Percentiles rank a stretch among this genome's conserved stretches.
Evolutionary conservation across 2,329 filamentous ascomycete genomes (phyloP).

Genomic region (Xylariaceae sp.): DNA sequence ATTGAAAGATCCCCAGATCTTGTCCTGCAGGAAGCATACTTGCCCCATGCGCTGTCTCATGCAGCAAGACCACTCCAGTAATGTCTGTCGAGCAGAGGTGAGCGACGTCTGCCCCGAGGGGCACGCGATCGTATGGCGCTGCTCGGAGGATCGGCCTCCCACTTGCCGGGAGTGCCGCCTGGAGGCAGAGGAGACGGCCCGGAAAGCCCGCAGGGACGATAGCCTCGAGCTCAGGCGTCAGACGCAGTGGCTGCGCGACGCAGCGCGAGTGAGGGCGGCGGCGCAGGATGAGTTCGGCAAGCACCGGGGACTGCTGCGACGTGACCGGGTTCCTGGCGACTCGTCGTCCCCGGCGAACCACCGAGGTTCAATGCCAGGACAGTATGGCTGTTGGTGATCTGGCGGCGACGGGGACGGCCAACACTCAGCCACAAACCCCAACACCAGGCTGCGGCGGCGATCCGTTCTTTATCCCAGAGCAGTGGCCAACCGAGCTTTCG

Average conservation of each 20-base stretch:
- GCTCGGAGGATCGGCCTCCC: constrained; percentile 2
- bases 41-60: constrained; percentile 9
- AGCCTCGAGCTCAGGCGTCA: not conserved
- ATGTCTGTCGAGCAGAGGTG: constrained; percentile 1
- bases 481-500: too few species aligned
- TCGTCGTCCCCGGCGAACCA: too few species aligned
- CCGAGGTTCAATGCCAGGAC: too few species aligned
- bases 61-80: not conserved
- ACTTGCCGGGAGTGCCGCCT: not conserved
- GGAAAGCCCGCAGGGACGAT: constrained; percentile 11
- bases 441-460: too few species aligned
- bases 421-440: too few species aligned
- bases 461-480: too few species aligned
- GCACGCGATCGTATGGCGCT: constrained; percentile 9
- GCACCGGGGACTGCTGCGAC: too few species aligned
- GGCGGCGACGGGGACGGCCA: too few species aligned
- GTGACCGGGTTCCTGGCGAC: too few species aligned
- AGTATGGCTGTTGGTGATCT: too few species aligned
- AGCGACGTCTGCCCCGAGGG: constrained; percentile 7
- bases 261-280: not conserved
- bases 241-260: not conserved
- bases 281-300: too few species aligned
- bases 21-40: constrained; percentile 10
- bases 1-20: constrained; percentile 2
- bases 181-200: not conserved